Evolutionary conservation across 306 rosid genomes (phyloP).

Genomic region (Quercus variabilis): DNA sequence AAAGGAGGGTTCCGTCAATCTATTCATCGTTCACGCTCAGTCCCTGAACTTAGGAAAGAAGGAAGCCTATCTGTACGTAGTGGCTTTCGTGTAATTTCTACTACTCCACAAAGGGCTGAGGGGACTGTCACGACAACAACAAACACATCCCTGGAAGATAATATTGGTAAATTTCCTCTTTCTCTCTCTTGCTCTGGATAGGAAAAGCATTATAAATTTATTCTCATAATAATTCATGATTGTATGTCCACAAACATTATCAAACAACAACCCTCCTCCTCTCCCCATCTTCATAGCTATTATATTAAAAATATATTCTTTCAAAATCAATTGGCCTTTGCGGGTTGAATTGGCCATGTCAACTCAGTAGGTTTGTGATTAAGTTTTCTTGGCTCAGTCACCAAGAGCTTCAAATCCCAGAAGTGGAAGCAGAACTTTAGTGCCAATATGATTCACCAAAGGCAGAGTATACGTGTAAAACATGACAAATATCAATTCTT

Average conservation of each 20-base stretch:
- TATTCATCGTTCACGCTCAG: constrained; percentile 46
- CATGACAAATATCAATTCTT: background rate
- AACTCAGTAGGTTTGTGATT: background rate
- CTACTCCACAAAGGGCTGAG: constrained; percentile 35
- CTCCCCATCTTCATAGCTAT: background rate
- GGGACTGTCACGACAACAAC: constrained; percentile 3
- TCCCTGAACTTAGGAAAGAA: constrained; percentile 38
- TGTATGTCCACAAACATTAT: background rate
- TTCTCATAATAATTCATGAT: background rate
- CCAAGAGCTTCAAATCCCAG: background rate
- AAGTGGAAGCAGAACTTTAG: background rate
- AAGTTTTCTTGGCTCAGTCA: background rate
- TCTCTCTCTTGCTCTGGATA: background rate
- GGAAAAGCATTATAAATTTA: background rate
- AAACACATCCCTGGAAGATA: constrained; percentile 20
- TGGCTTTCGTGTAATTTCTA: constrained; percentile 35
- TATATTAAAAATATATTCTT: background rate
- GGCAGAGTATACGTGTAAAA: background rate
- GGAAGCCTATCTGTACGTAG: constrained; percentile 29
- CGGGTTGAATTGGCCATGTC: background rate
- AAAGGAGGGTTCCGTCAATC: constrained; percentile 37
- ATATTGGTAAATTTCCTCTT: constrained; percentile 19
- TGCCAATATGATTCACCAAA: background rate
- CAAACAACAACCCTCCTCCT: background rate
- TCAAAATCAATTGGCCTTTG: background rate